Evolutionary conservation across 108 stramenopile species (phyloP).

Genomic region (Epithemia pelagica): DNA sequence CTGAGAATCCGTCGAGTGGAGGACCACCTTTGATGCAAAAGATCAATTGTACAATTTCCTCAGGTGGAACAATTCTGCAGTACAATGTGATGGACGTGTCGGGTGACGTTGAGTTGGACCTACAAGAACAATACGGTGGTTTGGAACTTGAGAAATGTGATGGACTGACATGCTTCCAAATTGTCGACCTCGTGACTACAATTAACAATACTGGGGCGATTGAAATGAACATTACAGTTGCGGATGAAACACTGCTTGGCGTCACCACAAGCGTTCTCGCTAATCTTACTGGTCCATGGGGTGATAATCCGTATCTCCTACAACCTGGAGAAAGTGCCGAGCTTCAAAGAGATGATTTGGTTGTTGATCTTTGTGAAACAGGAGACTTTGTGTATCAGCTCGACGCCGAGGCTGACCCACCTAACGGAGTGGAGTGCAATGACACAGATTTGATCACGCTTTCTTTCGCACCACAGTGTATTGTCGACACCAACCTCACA

Average conservation of each 20-base stretch:
- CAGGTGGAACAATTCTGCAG: not conserved
- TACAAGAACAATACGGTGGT: slow-evolving; percentile 2
- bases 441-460: not conserved
- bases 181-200: not conserved
- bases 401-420: not conserved
- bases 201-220: not conserved
- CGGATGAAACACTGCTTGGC: not conserved
- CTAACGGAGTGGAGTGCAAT: not conserved
- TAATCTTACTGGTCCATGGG: not conserved
- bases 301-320: not conserved
- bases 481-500: not conserved
- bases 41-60: slow-evolving; percentile 2
- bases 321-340: not conserved
- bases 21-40: not conserved
- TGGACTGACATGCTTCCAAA: slow-evolving; percentile 2
- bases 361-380: not conserved
- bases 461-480: not conserved
- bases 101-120: not conserved
- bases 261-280: not conserved
- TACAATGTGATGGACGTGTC: not conserved
- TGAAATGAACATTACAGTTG: not conserved
- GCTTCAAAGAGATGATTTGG: not conserved
- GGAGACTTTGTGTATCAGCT: not conserved
- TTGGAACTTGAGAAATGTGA: not conserved
- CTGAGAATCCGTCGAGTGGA: not conserved